These are phyloP conservation scores for Oenanthe sinensis DNA, from an alignment of 129 eudicot genomes.

Conservation along the genomic window DNA sequence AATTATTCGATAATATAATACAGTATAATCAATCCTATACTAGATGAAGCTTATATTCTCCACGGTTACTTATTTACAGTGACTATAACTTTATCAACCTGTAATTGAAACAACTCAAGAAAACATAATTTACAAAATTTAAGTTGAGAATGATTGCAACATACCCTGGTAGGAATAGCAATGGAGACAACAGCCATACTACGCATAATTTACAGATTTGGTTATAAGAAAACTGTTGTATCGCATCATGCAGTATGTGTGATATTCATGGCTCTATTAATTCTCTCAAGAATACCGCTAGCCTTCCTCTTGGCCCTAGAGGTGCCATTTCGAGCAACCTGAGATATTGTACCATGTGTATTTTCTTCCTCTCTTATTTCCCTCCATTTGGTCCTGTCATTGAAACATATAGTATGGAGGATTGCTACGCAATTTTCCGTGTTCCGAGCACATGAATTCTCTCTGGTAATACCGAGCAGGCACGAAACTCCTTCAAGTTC, in stretches of 20 bases:
- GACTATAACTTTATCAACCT: conserved; percentile 32
- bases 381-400: conserved; percentile 17
- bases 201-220: conserved; percentile 59
- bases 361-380: conserved; percentile 24
- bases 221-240: neutral
- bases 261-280: conserved; percentile 36
- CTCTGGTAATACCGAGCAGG: conserved; percentile 19
- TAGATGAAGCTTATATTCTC: conserved; percentile 10
- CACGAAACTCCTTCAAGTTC: conserved; percentile 22
- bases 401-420: conserved; percentile 20
- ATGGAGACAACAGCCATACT: conserved; percentile 10
- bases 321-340: conserved; percentile 23
- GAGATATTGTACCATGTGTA: conserved; percentile 16
- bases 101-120: conserved; percentile 5
- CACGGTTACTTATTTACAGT: conserved; percentile 43
- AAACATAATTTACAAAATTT: conserved; percentile 46
- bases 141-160: conserved; percentile 19
- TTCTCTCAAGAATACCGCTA: conserved; percentile 21
- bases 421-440: conserved; percentile 32
- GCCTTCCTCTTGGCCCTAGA: conserved; percentile 37
- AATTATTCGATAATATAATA: conserved; percentile 16
- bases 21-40: conserved; percentile 7
- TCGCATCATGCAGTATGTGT: conserved; percentile 76
- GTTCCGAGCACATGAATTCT: conserved; percentile 18
- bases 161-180: conserved; percentile 15